A percentile compares a stretch with the other conserved stretches of the same genome.
Evolutionary conservation across 164 flowering plant species (phyloP).

Genomic region (Piper betle): DNA sequence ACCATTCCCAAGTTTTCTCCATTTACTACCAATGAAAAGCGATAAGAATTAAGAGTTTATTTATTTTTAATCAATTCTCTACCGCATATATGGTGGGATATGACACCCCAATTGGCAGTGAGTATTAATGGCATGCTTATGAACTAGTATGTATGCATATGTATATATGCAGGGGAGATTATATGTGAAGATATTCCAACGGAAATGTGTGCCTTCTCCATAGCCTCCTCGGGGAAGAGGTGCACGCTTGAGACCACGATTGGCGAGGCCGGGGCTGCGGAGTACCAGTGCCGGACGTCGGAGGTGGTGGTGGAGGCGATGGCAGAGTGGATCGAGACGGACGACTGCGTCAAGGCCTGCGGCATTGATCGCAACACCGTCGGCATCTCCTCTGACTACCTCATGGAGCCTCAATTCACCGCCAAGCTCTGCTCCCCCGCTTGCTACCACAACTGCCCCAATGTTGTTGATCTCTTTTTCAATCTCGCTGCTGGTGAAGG

Average conservation of each 20-base stretch:
- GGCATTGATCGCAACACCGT: slow-evolving; percentile 58
- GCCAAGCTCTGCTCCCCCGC: slow-evolving; percentile 7
- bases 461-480: slow-evolving; percentile 76
- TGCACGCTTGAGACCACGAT: slow-evolving; percentile 50
- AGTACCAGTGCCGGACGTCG: slow-evolving; percentile 57
- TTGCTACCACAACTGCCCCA: slow-evolving; percentile 61
- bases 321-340: slow-evolving; percentile 49
- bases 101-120: too few species aligned
- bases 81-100: too few species aligned
- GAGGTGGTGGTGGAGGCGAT: slow-evolving; percentile 53
- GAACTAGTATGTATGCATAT: too few species aligned
- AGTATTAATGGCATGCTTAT: too few species aligned
- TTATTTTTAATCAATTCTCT: too few species aligned
- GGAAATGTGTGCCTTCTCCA: slow-evolving; percentile 47
- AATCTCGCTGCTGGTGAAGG: slow-evolving; percentile 88
- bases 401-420: slow-evolving; percentile 54
- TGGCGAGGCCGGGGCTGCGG: slow-evolving; percentile 19
- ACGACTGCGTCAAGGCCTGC: slow-evolving; percentile 54
- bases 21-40: too few species aligned
- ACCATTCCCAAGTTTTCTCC: too few species aligned
- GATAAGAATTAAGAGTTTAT: too few species aligned
- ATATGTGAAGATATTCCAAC: slow-evolving; percentile 51
- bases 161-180: slow-evolving; percentile 54
- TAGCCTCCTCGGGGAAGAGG: slow-evolving; percentile 64
- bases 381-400: slow-evolving; percentile 75